Evolutionary conservation across 257 asterid genomes (phyloP), one percentile per base, ranked within the genome.

Genomic region (Avicennia marina): DNA sequence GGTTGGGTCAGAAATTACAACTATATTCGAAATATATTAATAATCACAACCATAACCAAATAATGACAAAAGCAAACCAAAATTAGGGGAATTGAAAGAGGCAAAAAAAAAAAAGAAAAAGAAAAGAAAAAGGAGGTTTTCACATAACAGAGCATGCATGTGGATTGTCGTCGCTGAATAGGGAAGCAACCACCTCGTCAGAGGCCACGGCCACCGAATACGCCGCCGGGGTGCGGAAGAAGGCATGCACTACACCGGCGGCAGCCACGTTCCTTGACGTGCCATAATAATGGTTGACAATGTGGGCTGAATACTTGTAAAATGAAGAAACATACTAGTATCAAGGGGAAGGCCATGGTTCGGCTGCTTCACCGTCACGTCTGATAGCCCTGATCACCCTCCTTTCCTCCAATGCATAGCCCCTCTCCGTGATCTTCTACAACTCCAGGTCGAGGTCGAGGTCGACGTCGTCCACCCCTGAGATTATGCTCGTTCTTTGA

Each of bases 321-420:
- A 90, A 90, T 0, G 98, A 87, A 8, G 98, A 78, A 7, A 85
- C 79, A 56, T 87, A 73, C 0, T 94, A 75, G 69, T 74, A 54
- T 2, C 94, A 90, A 0, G 98, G 98, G 63, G 87, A 90, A 0
- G 98, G 98, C 98, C 98, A 90, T 7, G 87, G 87, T 78, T 90
- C 98, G 15, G 98, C 98, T 29, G 98, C 98, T 53, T 90, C 87
- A 1, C 98, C 98, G 2, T 95, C 60, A 1, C 94, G 78, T 49
- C 81, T 87, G 11, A 90, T 85, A 6, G 95, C 95, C 66, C 71
- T 87, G 19, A 90, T 55, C 45, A 90, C 95, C 66, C 75, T 83
- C 67, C 66, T 85, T 27, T 82, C 95, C 49, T 90, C 98, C 56
- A 90, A 36, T 0, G 66, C 69, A 32, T 81, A 90, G 0, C 98